Percentiles rank a stretch among this genome's conserved stretches.
Evolutionary conservation across 352 stramenopile genomes (phyloP).

Genomic region (Heterotrichella gracilis): DNA sequence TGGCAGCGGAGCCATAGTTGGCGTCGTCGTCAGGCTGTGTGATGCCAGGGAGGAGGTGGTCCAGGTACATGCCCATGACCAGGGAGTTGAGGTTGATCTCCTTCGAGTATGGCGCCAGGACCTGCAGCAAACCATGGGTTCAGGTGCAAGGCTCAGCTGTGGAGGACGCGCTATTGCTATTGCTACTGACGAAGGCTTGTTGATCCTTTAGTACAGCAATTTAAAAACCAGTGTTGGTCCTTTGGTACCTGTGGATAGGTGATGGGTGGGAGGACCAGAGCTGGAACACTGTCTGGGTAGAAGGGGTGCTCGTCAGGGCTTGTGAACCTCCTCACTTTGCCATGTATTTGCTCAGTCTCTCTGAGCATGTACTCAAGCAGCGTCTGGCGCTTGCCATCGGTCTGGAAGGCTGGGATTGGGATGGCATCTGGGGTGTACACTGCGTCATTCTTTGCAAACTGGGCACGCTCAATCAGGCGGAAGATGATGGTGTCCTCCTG

Average conservation of each 20-base stretch:
- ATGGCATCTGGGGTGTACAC: conserved; percentile 72
- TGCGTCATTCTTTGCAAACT: conserved; percentile 64
- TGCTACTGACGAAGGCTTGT: too few species aligned
- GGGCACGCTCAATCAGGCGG: conserved; percentile 79
- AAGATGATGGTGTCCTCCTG: conserved; percentile 98
- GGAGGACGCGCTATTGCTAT: too few species aligned
- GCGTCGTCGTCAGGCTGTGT: conserved; percentile 49
- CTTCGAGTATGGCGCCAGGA: conserved; percentile 63
- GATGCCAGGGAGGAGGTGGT: conserved; percentile 62
- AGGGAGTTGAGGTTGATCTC: conserved; percentile 84
- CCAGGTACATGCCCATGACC: conserved; percentile 71
- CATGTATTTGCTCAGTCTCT: conserved; percentile 70
- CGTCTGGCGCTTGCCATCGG: too few species aligned
- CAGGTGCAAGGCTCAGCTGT: too few species aligned
- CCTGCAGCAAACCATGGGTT: too few species aligned
- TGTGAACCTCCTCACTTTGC: conserved; percentile 70
- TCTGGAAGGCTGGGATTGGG: too few species aligned
- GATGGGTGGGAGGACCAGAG: conserved; percentile 43
- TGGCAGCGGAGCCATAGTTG: conserved; percentile 36
- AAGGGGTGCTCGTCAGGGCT: conserved; percentile 88
- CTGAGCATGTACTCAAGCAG: conserved; percentile 85
- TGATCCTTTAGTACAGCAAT: too few species aligned
- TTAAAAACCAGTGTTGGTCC: too few species aligned
- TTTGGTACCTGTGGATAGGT: too few species aligned
- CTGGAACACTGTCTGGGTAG: conserved; percentile 55